Percentiles rank a stretch among this genome's conserved stretches.
Conservation (phyloP, 331 rosid genomes). For the Malus hybrid region DNA sequence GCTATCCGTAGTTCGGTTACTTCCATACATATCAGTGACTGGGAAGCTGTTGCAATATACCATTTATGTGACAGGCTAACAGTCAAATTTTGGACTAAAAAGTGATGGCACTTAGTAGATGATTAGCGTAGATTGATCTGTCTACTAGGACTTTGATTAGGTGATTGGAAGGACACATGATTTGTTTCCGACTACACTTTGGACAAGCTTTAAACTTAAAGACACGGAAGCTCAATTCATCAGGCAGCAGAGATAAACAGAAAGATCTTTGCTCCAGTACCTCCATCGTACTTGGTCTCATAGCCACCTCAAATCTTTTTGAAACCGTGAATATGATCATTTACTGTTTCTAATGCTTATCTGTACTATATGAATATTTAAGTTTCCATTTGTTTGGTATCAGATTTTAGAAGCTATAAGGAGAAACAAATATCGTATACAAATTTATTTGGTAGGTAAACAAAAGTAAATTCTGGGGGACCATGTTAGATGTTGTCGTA, state of each 20-base stretch:
- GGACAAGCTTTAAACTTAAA: no score
- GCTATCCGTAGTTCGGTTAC: no score
- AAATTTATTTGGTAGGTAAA: background rate
- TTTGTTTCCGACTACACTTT: no score
- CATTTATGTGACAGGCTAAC: no score
- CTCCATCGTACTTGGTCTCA: background rate
- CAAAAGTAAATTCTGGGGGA: background rate
- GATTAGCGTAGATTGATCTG: no score
- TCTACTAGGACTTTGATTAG: no score
- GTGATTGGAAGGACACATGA: no score
- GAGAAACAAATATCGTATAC: background rate
- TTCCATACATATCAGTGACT: no score
- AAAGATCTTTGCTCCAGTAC: background rate
- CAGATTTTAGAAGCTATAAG: background rate
- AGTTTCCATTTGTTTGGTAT: background rate
- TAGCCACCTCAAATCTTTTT: background rate
- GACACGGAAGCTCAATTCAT: no score
- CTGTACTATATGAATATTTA: background rate
- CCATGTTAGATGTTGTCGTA: background rate
- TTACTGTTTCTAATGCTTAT: background rate
- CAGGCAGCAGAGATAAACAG: background rate
- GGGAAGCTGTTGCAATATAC: no score
- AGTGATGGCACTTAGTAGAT: no score
- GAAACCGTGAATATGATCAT: background rate
- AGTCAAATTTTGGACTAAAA: no score